Base-by-base conservation (phyloP, 2,329 filamentous ascomycete genomes). In the Alternaria sp. region DNA sequence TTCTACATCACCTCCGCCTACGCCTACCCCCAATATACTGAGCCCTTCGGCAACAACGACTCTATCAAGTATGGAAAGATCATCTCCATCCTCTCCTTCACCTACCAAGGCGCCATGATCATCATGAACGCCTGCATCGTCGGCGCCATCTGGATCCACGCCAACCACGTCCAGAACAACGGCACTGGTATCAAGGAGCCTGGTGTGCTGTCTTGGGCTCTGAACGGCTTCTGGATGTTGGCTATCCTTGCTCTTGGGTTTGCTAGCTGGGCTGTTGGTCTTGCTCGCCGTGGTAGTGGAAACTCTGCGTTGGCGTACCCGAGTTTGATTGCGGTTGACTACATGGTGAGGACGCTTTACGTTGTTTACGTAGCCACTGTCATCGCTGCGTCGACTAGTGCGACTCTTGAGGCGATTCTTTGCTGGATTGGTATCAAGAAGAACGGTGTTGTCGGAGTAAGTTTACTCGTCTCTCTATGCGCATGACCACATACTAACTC, bases 101-200 rank as follows among this genome's bases (percentile, higher is more conserved):
- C 63, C 5, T 68, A 70, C 47, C 67, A 70, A 19, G 58, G 60
- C n/a, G 66, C 66, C 21, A 61, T 57, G n/a, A 70, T 70, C 10
- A 21, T 70, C 19, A 52, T 65, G 5, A 65, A 70, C 26, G 49
- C 67, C 3, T 54, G 51, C 58, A 68, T 70, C 7, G 64, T 84
- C 13, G 67, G 67, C 25, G 67, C 66, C 4, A 70, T 70, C 40
- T 70, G 67, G 67, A 67, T 70, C 47, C 54, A 63, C 5, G 64
- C 67, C 49, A 70, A 70, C 56, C 64, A 70, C 36, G n/a, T 70
- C 1, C 64, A 70, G 21, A 65, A 62, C 46, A 70, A 70, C 17
- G 64, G 55, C 3, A 67, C 67, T 4, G 60, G 66, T 0, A 61
- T 70, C 9, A 61, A 52, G 13, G 63, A 63, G 43, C 67, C 67